Evolutionary conservation across 2,329 filamentous ascomycete species (phyloP), one percentile per base, ranked within the genome.

Genomic region (Fusarium denticulatum): DNA sequence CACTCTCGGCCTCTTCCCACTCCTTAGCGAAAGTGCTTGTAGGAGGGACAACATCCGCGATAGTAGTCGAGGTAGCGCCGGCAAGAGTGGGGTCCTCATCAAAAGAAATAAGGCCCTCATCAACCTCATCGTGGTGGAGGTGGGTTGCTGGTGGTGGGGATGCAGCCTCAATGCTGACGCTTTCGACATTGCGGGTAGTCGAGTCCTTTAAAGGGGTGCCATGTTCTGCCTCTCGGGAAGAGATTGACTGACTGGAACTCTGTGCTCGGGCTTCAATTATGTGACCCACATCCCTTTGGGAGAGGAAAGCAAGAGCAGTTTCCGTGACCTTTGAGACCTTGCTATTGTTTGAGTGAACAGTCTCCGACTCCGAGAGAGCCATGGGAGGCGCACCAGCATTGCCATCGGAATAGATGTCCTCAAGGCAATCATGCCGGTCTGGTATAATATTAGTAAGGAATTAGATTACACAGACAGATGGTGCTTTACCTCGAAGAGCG

Each of bases 41-140:
- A 13, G 47, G 36, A 24, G 30, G 18, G 16, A 8, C 14, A 28
- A 6, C 7, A 22, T 15, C 11, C 5, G 7, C n/a, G 22, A 24
- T 24, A 42, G 18, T 34, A 30, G 20, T 18, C 5, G 43, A 15
- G 11, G 10, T 16, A 24, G 55, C 7, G 12, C 14, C 14, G 6
- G 24, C 20, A 37, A 28, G 14, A 28, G 49, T 15, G 9, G 42
- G 24, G 28, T 24, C 7, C 3, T 11, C 9, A 6, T 62, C 68
- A 14, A 67, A 71, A 3, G 36, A 61, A 12, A 62, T 71, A 7
- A 71, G 32, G 15, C 57, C 68, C 40, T 47, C 30, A 26, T 61
- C 61, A 10, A 42, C 56, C 1, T 32, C 45, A 5, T 28, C 20
- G 13, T 20, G 36, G 8, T 7, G 22, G 28, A 18, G 22, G 14